Evolutionary conservation across 2,329 filamentous ascomycete genomes (phyloP).

Genomic region (Diplocarpon rosae): DNA sequence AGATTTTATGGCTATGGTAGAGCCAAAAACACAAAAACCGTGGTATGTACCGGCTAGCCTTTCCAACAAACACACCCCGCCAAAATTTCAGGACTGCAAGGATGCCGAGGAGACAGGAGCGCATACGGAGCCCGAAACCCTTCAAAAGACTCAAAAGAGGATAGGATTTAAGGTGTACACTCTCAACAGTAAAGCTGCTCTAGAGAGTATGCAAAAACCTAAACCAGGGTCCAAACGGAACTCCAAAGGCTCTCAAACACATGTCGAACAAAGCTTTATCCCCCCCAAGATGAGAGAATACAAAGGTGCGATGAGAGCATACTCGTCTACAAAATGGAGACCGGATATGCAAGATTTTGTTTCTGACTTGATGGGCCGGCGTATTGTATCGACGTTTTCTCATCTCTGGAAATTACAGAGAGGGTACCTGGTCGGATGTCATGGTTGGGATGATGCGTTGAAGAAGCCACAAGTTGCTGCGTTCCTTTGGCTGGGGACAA

Average conservation of each 20-base stretch:
- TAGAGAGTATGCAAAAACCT: background rate
- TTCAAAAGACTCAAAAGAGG: background rate
- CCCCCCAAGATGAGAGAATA: slow-evolving; percentile 1
- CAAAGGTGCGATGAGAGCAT: slow-evolving; percentile 11
- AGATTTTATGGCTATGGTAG: slow-evolving; percentile 43
- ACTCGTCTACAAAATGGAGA: slow-evolving; percentile 31
- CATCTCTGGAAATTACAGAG: slow-evolving; percentile 33
- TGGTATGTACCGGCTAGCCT: slow-evolving; percentile 46
- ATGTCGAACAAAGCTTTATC: background rate
- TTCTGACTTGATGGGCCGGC: slow-evolving; percentile 38
- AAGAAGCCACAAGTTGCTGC: slow-evolving; percentile 25
- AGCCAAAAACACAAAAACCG: slow-evolving; percentile 40
- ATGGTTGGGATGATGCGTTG: slow-evolving; percentile 35
- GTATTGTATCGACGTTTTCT: slow-evolving; percentile 27
- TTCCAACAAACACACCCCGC: slow-evolving; percentile 11
- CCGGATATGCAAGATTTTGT: slow-evolving; percentile 45
- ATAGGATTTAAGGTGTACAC: slow-evolving; percentile 10
- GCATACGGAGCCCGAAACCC: too few species aligned
- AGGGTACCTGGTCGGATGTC: slow-evolving; percentile 33
- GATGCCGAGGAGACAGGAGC: too few species aligned
- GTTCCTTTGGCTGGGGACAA: slow-evolving; percentile 20
- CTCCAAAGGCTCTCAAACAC: background rate
- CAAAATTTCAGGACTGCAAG: background rate
- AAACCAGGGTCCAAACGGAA: background rate
- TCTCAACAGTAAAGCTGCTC: slow-evolving; percentile 1